These are phyloP conservation scores for Basipetospora chlamydospora DNA, from an alignment of 2,329 filamentous ascomycete genomes.

Conservation along the genomic window DNA sequence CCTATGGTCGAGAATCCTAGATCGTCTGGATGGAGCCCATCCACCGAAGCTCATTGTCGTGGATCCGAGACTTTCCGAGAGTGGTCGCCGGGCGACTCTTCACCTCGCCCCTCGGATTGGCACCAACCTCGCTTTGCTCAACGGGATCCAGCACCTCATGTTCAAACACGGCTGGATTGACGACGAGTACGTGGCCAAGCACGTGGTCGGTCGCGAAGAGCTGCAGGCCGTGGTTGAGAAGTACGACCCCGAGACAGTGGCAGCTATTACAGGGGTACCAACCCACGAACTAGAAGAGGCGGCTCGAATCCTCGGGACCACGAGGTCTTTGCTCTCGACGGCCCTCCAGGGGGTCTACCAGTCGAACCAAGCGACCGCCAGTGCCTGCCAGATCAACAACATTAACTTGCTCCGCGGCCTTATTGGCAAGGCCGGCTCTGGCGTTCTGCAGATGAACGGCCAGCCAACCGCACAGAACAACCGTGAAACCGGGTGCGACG, in stretches of 20 bases:
- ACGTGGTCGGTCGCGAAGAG: slow-evolving; percentile 15
- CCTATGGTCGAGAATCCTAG: slow-evolving; percentile 20
- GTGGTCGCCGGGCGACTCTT: slow-evolving; percentile 18
- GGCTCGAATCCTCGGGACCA: slow-evolving; percentile 18
- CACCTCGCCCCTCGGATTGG: slow-evolving; percentile 19
- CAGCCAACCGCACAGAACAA: slow-evolving; percentile 25
- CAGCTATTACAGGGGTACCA: slow-evolving; percentile 20
- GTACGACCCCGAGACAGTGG: slow-evolving; percentile 18
- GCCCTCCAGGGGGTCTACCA: slow-evolving; percentile 24
- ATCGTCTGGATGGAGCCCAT: slow-evolving; percentile 18
- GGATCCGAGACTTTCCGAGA: slow-evolving; percentile 19
- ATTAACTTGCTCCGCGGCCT: slow-evolving; percentile 21
- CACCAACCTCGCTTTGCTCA: slow-evolving; percentile 22
- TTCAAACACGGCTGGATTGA: slow-evolving; percentile 21
- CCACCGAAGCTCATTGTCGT: slow-evolving; percentile 21
- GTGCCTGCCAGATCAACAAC: slow-evolving; percentile 24
- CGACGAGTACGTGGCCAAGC: slow-evolving; percentile 15
- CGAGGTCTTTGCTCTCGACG: slow-evolving; percentile 18
- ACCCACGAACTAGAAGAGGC: slow-evolving; percentile 15
- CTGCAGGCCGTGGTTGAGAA: slow-evolving; percentile 14
- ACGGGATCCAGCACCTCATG: slow-evolving; percentile 21
- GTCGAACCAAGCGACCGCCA: slow-evolving; percentile 23
- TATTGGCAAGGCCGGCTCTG: slow-evolving; percentile 20
- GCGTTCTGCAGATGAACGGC: slow-evolving; percentile 23
- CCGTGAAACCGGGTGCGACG: slow-evolving; percentile 22